Conservation (phyloP, 2,329 filamentous ascomycete genomes). For the Hypoxylon sp. region DNA sequence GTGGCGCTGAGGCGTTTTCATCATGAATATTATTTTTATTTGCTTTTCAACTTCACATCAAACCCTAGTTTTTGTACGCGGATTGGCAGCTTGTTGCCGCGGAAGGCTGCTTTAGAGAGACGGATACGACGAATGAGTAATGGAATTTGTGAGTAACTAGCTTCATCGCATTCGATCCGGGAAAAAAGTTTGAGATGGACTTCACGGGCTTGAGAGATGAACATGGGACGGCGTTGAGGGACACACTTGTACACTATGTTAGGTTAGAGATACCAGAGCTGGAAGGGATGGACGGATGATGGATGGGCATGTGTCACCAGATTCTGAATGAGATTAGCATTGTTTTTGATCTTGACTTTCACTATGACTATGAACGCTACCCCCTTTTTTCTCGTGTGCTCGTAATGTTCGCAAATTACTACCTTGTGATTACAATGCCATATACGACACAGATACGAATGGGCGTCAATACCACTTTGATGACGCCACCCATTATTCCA, state of each 20-base stretch:
- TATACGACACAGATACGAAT: neutral
- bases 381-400: constrained; percentile 7
- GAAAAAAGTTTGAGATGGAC: constrained; percentile 34
- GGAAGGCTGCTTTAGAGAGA: constrained; percentile 44
- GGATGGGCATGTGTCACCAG: constrained; percentile 33
- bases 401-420: neutral
- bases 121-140: constrained; percentile 53
- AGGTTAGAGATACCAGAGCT: constrained; percentile 43
- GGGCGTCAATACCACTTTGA: neutral
- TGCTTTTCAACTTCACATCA: constrained; percentile 9
- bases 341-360: constrained; percentile 8
- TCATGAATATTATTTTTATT: constrained; percentile 23
- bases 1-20: constrained; percentile 48
- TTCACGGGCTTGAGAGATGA: constrained; percentile 21
- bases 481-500: neutral
- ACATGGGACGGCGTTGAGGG: constrained; percentile 42
- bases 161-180: constrained; percentile 41
- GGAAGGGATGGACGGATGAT: constrained; percentile 17
- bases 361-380: neutral
- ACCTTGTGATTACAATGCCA: neutral
- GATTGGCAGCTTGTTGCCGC: constrained; percentile 30
- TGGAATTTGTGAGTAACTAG: constrained; percentile 40
- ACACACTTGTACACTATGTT: constrained; percentile 39
- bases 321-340: constrained; percentile 37
- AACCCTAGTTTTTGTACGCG: constrained; percentile 34